Percentiles rank a stretch among this genome's conserved stretches.
These are phyloP conservation scores for Protomyces arabidopsidicola DNA, from an alignment of 1,139 yeast genomes.

Conservation along the genomic window DNA sequence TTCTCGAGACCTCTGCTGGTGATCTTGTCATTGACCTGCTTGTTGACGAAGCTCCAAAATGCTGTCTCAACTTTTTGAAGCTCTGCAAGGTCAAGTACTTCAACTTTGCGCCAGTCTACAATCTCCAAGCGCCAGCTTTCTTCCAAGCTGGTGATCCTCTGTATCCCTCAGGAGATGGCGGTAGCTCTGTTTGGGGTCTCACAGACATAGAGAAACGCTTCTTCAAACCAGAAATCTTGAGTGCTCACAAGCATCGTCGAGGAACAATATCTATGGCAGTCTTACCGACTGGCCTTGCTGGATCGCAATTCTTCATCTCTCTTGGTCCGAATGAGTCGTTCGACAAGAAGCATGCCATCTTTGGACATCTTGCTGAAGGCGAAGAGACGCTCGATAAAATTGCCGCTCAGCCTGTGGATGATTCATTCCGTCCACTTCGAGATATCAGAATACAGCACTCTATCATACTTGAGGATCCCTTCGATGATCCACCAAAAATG, in stretches of 20 bases:
- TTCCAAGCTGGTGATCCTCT: constrained; percentile 51
- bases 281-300: constrained; percentile 34
- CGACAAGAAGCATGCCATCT: constrained; percentile 37
- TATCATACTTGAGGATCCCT: constrained; percentile 55
- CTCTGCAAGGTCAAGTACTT: constrained; percentile 53
- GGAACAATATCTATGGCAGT: constrained; percentile 46
- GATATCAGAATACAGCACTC: constrained; percentile 54
- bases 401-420: constrained; percentile 45
- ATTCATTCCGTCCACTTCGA: constrained; percentile 43
- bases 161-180: constrained; percentile 44
- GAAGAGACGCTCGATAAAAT: constrained; percentile 47
- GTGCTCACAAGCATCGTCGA: constrained; percentile 36
- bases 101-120: constrained; percentile 51
- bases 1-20: constrained; percentile 37
- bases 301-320: constrained; percentile 40
- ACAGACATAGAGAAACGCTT: constrained; percentile 31
- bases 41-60: constrained; percentile 42
- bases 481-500: constrained; percentile 40
- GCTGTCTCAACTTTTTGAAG: constrained; percentile 51
- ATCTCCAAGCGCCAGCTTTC: constrained; percentile 43
- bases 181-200: constrained; percentile 41
- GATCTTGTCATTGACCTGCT: constrained; percentile 54
- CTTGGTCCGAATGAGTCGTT: constrained; percentile 35
- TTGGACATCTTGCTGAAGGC: constrained; percentile 55
- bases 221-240: constrained; percentile 34